Evolutionary conservation across 2,329 filamentous ascomycete genomes (phyloP).

Genomic region (Cladosporium sp.): DNA sequence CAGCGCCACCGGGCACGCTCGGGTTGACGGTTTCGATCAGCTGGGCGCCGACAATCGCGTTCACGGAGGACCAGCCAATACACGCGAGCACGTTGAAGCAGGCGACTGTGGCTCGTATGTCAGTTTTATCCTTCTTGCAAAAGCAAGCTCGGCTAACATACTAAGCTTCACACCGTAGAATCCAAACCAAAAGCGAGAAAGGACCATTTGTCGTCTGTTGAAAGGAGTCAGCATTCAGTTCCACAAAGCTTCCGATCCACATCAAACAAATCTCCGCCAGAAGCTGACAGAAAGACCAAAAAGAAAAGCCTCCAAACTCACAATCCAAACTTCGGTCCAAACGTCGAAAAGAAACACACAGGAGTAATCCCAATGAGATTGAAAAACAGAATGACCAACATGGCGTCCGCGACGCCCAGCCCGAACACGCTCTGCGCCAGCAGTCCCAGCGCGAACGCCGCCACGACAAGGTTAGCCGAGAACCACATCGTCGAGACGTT

Average conservation of each 20-base stretch:
- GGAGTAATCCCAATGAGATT: slow-evolving; percentile 72
- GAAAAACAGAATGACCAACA: slow-evolving; percentile 72
- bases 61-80: slow-evolving; percentile 75
- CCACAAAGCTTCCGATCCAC: neutral
- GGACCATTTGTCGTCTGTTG: slow-evolving; percentile 68
- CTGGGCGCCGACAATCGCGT: slow-evolving; percentile 80
- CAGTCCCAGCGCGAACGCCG: slow-evolving; percentile 74
- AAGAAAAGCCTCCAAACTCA: neutral
- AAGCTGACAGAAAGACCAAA: neutral
- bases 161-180: slow-evolving; percentile 44
- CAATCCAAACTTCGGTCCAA: slow-evolving; percentile 72
- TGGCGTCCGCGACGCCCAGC: slow-evolving; percentile 72
- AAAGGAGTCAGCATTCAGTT: neutral
- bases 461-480: slow-evolving; percentile 76
- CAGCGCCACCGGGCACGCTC: slow-evolving; percentile 70
- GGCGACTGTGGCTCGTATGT: slow-evolving; percentile 53
- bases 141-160: slow-evolving; percentile 36
- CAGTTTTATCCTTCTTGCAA: slow-evolving; percentile 22
- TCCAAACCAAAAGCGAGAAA: slow-evolving; percentile 77
- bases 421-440: slow-evolving; percentile 67
- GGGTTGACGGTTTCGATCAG: slow-evolving; percentile 73
- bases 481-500: slow-evolving; percentile 77
- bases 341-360: slow-evolving; percentile 77
- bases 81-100: slow-evolving; percentile 72
- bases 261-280: neutral